Percentiles rank a stretch among this genome's conserved stretches.
Conservation (phyloP, 352 stramenopile genomes). For the Phytophthora fragariaefolia region DNA sequence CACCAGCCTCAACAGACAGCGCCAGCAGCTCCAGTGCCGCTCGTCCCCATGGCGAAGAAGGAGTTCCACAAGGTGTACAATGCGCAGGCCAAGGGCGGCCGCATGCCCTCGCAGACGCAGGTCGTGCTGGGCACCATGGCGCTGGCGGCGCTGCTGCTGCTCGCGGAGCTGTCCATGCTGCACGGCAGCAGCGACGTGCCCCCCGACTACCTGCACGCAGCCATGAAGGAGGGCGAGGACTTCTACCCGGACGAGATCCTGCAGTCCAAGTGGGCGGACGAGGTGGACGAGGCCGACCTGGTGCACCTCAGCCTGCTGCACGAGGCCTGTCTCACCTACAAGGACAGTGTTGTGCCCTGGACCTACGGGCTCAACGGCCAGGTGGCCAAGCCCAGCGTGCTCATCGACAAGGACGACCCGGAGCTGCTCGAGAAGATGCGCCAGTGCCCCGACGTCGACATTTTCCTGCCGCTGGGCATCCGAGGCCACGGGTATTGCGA, state of each 20-base stretch:
- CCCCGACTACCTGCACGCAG: conserved; percentile 28
- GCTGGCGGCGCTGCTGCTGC: conserved; percentile 30
- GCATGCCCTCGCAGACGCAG: conserved; percentile 37
- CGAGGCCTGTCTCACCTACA: conserved; percentile 48
- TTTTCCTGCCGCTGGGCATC: conserved; percentile 60
- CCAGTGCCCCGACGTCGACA: conserved; percentile 65
- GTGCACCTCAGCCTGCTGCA: conserved; percentile 65
- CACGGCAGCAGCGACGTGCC: conserved; percentile 8
- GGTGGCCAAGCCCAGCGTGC: conserved; percentile 23
- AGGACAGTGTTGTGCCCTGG: conserved; percentile 59
- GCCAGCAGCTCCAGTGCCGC: conserved; percentile 4
- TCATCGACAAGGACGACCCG: conserved; percentile 46
- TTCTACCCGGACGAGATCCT: conserved; percentile 58
- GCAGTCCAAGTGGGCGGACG: conserved; percentile 38
- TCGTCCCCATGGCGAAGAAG: conserved; percentile 38
- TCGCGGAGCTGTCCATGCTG: conserved; percentile 35
- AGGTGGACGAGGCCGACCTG: conserved; percentile 42
- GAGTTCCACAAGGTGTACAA: conserved; percentile 48
- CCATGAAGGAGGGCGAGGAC: conserved; percentile 39
- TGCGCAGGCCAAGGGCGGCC: conserved; percentile 25
- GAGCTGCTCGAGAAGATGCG: conserved; percentile 55
- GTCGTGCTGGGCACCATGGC: conserved; percentile 30
- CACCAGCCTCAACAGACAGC: not conserved
- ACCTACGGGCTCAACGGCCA: conserved; percentile 33
- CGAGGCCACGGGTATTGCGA: conserved; percentile 74